These are phyloP conservation scores for Aspergillus amoenus DNA, from an alignment of 2,329 filamentous ascomycete species.

Conservation along the genomic window DNA sequence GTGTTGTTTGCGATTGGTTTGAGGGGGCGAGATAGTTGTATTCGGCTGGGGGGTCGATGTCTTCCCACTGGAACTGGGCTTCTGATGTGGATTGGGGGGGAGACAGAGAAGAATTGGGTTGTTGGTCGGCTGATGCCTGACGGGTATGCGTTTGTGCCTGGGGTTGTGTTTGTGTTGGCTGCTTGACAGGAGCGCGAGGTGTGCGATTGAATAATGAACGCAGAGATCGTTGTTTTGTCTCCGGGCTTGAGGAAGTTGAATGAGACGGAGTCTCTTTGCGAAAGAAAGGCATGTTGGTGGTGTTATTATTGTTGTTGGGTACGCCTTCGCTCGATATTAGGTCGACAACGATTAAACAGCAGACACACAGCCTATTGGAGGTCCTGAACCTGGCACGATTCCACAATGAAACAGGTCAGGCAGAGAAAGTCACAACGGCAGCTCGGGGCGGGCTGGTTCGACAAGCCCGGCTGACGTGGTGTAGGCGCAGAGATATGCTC, in stretches of 20 bases:
- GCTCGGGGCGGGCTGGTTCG: background rate
- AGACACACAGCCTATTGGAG: background rate
- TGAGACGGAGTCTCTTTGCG: background rate
- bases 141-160: no score
- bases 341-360: background rate
- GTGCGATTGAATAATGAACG: background rate
- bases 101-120: background rate
- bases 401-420: no score
- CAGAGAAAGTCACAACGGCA: background rate
- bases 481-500: background rate
- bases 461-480: background rate
- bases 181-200: background rate
- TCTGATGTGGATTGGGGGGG: background rate
- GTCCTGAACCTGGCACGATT: background rate
- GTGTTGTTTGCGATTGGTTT: background rate
- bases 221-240: background rate
- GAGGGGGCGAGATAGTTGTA: background rate
- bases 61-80: background rate
- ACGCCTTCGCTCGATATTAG: background rate
- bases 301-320: background rate
- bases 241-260: background rate
- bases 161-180: no score
- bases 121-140: background rate
- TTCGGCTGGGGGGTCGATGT: background rate
- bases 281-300: background rate